Base-by-base conservation (phyloP, 352 stramenopile genomes). In the Globisporangium heterothallicum region DNA sequence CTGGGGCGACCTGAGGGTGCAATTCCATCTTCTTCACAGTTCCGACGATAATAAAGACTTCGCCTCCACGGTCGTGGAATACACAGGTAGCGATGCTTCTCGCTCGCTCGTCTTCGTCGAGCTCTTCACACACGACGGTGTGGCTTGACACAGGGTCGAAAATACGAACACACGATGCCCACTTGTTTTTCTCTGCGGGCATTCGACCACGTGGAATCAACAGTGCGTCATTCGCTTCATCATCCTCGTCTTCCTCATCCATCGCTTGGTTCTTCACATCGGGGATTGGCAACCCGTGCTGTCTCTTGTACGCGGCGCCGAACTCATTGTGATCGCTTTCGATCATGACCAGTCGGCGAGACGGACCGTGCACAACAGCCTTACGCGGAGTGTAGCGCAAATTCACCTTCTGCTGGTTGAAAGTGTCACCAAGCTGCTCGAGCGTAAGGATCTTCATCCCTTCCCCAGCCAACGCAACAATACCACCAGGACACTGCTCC, bases 281-380 rank as follows among this genome's bases (percentile, higher is more conserved):
- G 2, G 78, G 62, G 43, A 92, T 83, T 22, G 66, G 58, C 24
- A 89, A 56, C 3, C 82, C 76, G 55, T 86, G 65, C 42, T 91
- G 59, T 27, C 80, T 71, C 54, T 98, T 97, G 63, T 98, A 93
- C 36, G 91, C 84, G 29, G 87, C 76, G 36, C 85, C 92, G 52
- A 91, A 98, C 40, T 98, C 92, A 64, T 99, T 98, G 64, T 97
- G 92, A 63, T 99, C 97, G 42, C 86, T 96, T 73, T 99, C 97
- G 49, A 99, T 90, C n/a, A 99, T 70, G 30, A 98, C 77, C 2
- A 99, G 66, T 40, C 96, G 75, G 49, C 90, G 72, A 8, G 78
- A 87, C 12, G 77, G 63, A 7, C 83, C 84, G 42, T 99, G 77
- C 8, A 98, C 63, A 2, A 97, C 91, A 42, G 98, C 96, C 64